These are phyloP conservation scores for Phragmites australis DNA, from an alignment of 176 grass and related monocot genomes.

Conservation along the genomic window DNA sequence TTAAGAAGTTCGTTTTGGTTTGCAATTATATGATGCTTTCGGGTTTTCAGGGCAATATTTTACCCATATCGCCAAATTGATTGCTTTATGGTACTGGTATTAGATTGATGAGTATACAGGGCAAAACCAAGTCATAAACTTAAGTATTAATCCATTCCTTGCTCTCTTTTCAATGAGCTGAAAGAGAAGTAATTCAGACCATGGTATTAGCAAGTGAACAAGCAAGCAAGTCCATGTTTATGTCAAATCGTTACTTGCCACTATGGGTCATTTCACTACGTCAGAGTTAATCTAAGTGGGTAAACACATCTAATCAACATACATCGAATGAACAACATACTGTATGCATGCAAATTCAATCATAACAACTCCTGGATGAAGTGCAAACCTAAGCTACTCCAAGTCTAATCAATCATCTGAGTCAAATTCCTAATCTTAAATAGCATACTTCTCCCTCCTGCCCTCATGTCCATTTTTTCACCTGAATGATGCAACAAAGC, in stretches of 20 bases:
- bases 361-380: neutral
- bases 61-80: neutral
- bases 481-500: neutral
- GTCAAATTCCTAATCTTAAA: neutral
- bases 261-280: neutral
- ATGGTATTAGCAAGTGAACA: neutral
- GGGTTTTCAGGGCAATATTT: neutral
- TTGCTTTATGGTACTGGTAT: neutral
- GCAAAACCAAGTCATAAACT: neutral
- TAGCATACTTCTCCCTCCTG: neutral
- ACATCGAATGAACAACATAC: slow-evolving; percentile 1
- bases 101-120: neutral
- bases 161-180: neutral
- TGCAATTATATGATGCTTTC: neutral
- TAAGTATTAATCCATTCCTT: neutral
- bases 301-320: neutral
- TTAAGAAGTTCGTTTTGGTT: neutral
- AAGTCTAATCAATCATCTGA: neutral
- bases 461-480: neutral
- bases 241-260: neutral
- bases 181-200: neutral
- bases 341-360: neutral
- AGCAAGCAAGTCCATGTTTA: neutral
- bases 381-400: neutral
- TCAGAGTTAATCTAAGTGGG: neutral